A percentile compares a stretch with the other conserved stretches of the same genome.
Evolutionary conservation across 1,139 yeast genomes (phyloP).

Genomic region (Yamadazyma diospyri): DNA sequence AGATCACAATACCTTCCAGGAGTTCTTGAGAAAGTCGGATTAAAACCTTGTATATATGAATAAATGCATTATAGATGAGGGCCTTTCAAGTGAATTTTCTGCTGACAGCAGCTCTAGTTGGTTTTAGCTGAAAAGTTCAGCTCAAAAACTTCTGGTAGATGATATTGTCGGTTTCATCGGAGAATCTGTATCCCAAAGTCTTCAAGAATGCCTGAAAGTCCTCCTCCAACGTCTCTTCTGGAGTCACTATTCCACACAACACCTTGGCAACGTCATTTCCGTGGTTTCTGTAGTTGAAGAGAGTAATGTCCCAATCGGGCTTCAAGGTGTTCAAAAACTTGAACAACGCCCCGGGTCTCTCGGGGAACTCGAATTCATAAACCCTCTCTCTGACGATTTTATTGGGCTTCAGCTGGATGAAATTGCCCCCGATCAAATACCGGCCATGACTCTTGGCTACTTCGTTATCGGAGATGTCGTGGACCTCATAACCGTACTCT

Average conservation of each 20-base stretch:
- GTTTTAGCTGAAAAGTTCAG: slow-evolving; percentile 6
- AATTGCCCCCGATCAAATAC: slow-evolving; percentile 83
- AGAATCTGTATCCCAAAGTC: slow-evolving; percentile 69
- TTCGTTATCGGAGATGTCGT: slow-evolving; percentile 87
- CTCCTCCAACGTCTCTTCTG: slow-evolving; percentile 60
- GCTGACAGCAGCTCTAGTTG: too few species aligned
- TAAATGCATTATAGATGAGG: too few species aligned
- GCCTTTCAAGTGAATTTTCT: too few species aligned
- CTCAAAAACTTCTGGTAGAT: slow-evolving; percentile 74
- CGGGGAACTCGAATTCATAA: slow-evolving; percentile 91
- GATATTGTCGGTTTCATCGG: slow-evolving; percentile 79
- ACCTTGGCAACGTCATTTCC: slow-evolving; percentile 95
- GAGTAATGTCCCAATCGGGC: slow-evolving; percentile 83
- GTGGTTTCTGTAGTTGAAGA: slow-evolving; percentile 94
- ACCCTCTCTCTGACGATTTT: slow-evolving; percentile 67
- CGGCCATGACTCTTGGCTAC: slow-evolving; percentile 96
- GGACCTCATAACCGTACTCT: slow-evolving; percentile 55
- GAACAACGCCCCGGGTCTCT: slow-evolving; percentile 89
- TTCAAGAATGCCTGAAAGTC: slow-evolving; percentile 66
- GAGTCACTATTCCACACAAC: slow-evolving; percentile 84
- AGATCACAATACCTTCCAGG: slow-evolving; percentile 81
- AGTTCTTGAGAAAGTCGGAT: slow-evolving; percentile 46
- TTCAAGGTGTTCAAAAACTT: slow-evolving; percentile 71
- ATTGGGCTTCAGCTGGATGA: slow-evolving; percentile 17
- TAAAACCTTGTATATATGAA: slow-evolving; percentile 12